phyloP scores from a whole-genome alignment of 352 stramenopile genomes.

The Globisporangium echinulatum region DNA sequence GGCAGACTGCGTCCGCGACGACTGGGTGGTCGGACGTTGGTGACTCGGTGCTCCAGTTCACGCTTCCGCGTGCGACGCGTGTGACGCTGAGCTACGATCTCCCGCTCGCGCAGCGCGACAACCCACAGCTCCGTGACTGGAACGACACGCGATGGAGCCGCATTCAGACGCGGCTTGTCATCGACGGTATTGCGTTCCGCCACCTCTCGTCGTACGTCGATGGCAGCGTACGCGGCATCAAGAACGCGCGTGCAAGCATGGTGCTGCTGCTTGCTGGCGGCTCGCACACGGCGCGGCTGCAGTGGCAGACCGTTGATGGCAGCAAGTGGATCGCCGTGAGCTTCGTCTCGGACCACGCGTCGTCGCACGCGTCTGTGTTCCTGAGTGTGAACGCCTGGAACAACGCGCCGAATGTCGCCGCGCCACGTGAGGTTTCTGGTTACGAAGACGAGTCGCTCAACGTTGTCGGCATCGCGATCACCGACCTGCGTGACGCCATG shows the following conservation, averaged over 20 bases:
- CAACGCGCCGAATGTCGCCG: constrained; percentile 52
- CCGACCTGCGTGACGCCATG: constrained; percentile 42
- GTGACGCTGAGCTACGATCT: constrained; percentile 73
- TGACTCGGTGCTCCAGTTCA: constrained; percentile 71
- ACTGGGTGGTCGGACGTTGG: constrained; percentile 63
- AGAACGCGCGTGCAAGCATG: constrained; percentile 65
- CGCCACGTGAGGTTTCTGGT: constrained; percentile 25
- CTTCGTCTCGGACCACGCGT: constrained; percentile 62
- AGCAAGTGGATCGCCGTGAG: constrained; percentile 59
- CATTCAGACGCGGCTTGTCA: constrained; percentile 51
- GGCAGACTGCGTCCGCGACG: constrained; percentile 12
- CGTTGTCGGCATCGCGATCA: constrained; percentile 37
- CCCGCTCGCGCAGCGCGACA: constrained; percentile 63
- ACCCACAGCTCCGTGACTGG: constrained; percentile 56
- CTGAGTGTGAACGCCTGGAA: constrained; percentile 62
- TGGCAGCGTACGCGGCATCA: constrained; percentile 59
- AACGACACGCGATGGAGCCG: constrained; percentile 36
- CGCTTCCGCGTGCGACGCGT: constrained; percentile 38
- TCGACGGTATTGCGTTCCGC: constrained; percentile 63
- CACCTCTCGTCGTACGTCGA: constrained; percentile 68
- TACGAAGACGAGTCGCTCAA: constrained; percentile 41
- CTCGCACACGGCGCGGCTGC: constrained; percentile 52
- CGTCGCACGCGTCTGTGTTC: constrained; percentile 65
- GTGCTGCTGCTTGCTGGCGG: constrained; percentile 45
- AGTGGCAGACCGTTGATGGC: constrained; percentile 75